Base-by-base conservation (phyloP, 768 basidiomycete genomes). In the Phaffia australis region DNA sequence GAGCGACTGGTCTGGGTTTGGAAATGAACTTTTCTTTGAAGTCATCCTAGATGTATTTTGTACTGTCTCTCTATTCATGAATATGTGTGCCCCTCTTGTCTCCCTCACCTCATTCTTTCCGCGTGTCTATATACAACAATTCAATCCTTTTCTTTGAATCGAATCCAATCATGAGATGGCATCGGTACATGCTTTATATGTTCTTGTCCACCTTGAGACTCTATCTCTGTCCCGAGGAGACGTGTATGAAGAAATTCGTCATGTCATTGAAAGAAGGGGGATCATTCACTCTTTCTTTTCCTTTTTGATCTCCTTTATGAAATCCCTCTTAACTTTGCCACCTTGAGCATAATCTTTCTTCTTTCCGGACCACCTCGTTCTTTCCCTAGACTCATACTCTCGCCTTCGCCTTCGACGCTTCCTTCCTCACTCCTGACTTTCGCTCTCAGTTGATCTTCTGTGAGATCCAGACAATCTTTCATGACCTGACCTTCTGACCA, bases 401-500 rank as follows among this genome's bases (percentile, higher is more conserved):
- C 35, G 21, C 55, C 64, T 66, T 66, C 27, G 35, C 57, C 11
- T 57, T 62, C 32, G 54, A 60, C 55, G 32, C 27, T 27, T 52
- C 50, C 15, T 19, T 59, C 56, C 47, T 58, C 48, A 29, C 51
- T 48, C 25, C 52, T 29, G 42, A 69, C 48, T 58, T 68, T 70
- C 62, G 65, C 69, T 62, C 69, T 69, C 58, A 73, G 78, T 2
- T 75, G 78, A 35, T 87, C 83, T 54, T 83, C 83, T 32, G 25
- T n/a, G 14, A 29, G 25, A 23, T 56, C 63, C 35, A 64, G 15
- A 18, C n/a, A 35, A n/a, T 56, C 52, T 16, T 56, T 42, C 63
- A 54, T 56, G 14, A 49, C 59, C 47, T 62, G 60, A 4, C 66
- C 66, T 25, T 85, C 86, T 8, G 83, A 83, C 72, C 81, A 86